Evolutionary conservation across 2,329 filamentous ascomycete species (phyloP), one percentile per base, ranked within the genome.

Genomic region (Sarocladium kiliense): DNA sequence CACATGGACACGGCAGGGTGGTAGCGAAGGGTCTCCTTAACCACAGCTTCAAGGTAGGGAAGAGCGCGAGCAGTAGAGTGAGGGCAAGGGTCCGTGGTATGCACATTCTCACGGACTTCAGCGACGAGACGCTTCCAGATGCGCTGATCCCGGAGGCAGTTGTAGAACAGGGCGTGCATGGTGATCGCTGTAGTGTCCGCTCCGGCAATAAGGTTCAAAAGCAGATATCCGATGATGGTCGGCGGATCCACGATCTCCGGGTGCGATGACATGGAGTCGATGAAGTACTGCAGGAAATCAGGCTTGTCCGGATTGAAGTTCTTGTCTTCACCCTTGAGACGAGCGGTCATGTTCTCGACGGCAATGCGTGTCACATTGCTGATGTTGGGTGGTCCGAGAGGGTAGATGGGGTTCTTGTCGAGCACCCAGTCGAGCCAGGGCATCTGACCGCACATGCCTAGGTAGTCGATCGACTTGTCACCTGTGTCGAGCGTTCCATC

Each of bases 21-120:
- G 3, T 79, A 62, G 11, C 78, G 72, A 61, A 76, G 68, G 1
- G 73, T 68, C 62, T 82, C 79, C 25, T 73, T 74, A 19, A 80
- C 66, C 3, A 77, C 72, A 0, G 78, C 77, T 39, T 73, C 66
- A 3, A 78, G 64, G 58, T 74, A 53, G 18, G 49, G 49, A 19
- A 53, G 49, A 12, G 41, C 19, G n/a, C 54, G 54, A 30, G 54
- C 54, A 7, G 32, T 47, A 11, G 54, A 36, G 21, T 49, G 42
- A 23, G 54, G 42, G 19, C 42, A 45, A 11, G 54, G 54, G 11
- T 50, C 42, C 14, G n/a, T n/a, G 18, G 54, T 45, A 16, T 49
- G 19, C 10, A 55, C 42, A 42, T 44, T 45, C 32, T 45, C 26
- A 10, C 49, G 49, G 18, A 53, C 30, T 18, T 53, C 49, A 16